Conservation (phyloP, 257 asterid genomes). For the Penstemon barbatus region DNA sequence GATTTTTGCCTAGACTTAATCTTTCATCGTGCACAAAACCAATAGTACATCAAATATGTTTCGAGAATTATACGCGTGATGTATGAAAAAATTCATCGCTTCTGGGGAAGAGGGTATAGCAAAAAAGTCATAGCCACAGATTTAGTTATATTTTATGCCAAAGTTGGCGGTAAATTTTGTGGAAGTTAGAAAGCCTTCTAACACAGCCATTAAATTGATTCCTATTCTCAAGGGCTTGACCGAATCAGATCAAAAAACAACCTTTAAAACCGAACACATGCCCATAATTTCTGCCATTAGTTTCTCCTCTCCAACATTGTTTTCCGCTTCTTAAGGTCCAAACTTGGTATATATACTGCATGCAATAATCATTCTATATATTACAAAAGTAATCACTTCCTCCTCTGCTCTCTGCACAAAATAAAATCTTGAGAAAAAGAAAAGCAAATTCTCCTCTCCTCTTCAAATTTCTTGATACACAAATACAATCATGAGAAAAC, state of each 20-base stretch:
- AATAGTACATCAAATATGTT: too few species aligned
- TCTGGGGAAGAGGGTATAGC: too few species aligned
- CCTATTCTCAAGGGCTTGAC: neutral
- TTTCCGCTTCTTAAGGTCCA: conserved; percentile 21
- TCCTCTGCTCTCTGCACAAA: neutral
- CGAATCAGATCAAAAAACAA: neutral
- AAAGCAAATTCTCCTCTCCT: neutral
- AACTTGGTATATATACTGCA: conserved; percentile 15
- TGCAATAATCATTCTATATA: conserved; percentile 4
- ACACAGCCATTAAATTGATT: neutral
- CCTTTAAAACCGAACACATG: conserved; percentile 30
- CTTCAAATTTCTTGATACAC: too few species aligned
- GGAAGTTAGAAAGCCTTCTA: neutral
- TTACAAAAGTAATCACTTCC: neutral
- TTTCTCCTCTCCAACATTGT: conserved; percentile 25
- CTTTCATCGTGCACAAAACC: too few species aligned
- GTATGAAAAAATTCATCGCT: too few species aligned
- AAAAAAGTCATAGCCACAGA: too few species aligned
- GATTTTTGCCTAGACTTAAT: too few species aligned
- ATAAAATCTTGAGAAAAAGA: too few species aligned
- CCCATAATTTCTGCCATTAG: conserved; percentile 21
- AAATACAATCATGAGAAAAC: conserved; percentile 37
- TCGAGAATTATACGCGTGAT: too few species aligned
- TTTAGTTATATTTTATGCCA: neutral
- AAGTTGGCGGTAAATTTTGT: neutral